These are phyloP conservation scores for Curvularia spicifera DNA, from an alignment of 2,329 filamentous ascomycete genomes.

Conservation along the genomic window DNA sequence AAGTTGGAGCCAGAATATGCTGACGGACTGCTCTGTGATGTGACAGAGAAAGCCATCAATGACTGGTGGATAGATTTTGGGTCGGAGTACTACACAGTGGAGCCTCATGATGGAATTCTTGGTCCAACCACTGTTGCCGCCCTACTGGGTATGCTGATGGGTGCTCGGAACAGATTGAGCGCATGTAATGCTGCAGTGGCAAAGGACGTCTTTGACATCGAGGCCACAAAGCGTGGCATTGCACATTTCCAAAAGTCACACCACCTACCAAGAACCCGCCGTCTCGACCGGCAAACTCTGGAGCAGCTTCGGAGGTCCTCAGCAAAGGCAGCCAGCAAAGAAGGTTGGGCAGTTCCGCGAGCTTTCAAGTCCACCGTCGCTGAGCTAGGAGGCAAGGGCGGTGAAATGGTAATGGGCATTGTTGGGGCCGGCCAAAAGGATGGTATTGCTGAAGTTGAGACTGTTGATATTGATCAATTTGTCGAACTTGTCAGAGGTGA, in stretches of 20 bases:
- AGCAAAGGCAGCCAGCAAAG: conserved; percentile 85
- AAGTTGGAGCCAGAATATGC: conserved; percentile 87
- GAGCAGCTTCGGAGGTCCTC: conserved; percentile 82
- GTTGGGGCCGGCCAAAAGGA: conserved; percentile 83
- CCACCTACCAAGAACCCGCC: conserved; percentile 77
- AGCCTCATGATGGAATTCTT: conserved; percentile 89
- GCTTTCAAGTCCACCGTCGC: conserved; percentile 95
- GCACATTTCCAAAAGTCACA: conserved; percentile 88
- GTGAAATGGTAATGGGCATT: conserved; percentile 95
- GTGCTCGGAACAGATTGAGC: conserved; percentile 86
- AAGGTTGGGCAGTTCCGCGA: conserved; percentile 90
- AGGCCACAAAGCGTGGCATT: conserved; percentile 81
- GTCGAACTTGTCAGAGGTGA: conserved; percentile 79
- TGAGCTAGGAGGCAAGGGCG: conserved; percentile 90
- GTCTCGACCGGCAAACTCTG: conserved; percentile 83
- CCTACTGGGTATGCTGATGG: conserved; percentile 84
- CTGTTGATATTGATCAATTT: conserved; percentile 84
- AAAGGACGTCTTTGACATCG: conserved; percentile 91
- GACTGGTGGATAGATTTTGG: conserved; percentile 98
- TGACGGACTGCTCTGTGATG: conserved; percentile 89
- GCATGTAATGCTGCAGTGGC: conserved; percentile 81
- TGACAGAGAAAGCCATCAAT: conserved; percentile 86
- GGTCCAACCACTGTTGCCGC: conserved; percentile 91
- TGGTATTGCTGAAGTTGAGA: conserved; percentile 91
- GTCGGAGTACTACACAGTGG: conserved; percentile 87